Conservation (phyloP, 257 asterid genomes). For the Solanum sitiens region DNA sequence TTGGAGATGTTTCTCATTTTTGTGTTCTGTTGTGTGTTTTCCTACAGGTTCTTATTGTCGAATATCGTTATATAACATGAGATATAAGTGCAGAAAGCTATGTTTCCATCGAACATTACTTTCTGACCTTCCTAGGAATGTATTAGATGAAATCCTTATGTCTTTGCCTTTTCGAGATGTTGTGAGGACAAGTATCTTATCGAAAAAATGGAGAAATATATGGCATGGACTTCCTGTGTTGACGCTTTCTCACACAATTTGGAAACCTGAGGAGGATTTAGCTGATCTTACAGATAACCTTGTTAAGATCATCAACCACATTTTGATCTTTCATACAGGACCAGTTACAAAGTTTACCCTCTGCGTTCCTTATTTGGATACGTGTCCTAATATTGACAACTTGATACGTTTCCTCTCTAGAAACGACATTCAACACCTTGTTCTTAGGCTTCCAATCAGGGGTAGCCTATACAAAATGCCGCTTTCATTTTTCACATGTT, state of each 20-base stretch:
- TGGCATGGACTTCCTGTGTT: neutral
- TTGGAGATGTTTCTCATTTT: neutral
- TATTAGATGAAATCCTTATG: neutral
- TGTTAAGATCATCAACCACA: neutral
- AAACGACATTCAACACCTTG: neutral
- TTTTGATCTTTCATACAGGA: constrained; percentile 7
- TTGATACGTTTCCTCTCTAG: neutral
- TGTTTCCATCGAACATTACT: neutral
- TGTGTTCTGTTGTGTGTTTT: neutral
- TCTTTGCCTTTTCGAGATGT: neutral
- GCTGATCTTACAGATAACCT: neutral
- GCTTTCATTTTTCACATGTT: neutral
- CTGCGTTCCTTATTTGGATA: neutral
- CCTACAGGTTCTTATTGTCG: neutral
- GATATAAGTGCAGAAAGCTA: neutral
- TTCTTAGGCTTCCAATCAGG: neutral
- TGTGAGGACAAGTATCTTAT: neutral
- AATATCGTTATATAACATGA: neutral
- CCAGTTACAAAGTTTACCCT: constrained; percentile 8
- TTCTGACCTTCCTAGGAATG: neutral
- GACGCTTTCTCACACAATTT: neutral
- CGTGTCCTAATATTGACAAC: constrained; percentile 1
- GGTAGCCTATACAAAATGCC: neutral
- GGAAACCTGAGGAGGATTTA: neutral
- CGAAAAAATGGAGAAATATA: neutral